A percentile compares a stretch with the other conserved stretches of the same genome.
Evolutionary conservation across 345 rosid genomes (phyloP).

Genomic region (Cardiospermum halicacabum): DNA sequence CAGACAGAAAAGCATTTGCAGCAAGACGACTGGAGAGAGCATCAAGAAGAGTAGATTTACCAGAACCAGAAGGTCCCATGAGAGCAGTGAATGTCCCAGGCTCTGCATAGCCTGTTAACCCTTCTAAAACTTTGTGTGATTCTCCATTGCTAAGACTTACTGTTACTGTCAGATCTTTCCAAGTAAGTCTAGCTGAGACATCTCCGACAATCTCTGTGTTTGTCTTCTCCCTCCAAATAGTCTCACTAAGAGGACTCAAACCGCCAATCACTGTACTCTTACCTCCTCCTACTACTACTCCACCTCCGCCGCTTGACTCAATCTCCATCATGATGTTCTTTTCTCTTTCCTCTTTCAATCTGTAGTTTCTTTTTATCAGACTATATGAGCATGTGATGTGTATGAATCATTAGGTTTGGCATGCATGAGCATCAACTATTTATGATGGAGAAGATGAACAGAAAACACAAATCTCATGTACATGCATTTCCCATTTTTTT

Average conservation of each 20-base stretch:
- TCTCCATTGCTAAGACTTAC: conserved; percentile 64
- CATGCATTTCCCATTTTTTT: not conserved
- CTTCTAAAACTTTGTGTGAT: conserved; percentile 71
- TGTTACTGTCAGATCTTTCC: conserved; percentile 91
- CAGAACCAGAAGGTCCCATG: conserved; percentile 97
- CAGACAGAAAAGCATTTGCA: conserved; percentile 83
- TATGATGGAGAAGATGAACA: no score
- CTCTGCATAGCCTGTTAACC: conserved; percentile 84
- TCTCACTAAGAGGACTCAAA: conserved; percentile 76
- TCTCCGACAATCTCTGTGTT: conserved; percentile 62
- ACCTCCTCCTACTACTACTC: no score
- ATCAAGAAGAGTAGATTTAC: conserved; percentile 89
- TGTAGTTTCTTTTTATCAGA: no score
- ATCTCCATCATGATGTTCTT: conserved; percentile 51
- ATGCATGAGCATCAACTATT: not conserved
- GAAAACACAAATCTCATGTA: no score
- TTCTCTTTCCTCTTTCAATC: no score
- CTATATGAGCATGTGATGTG: not conserved
- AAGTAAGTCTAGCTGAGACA: conserved; percentile 79
- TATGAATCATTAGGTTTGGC: not conserved
- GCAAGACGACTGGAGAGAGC: conserved; percentile 90
- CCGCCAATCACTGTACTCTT: conserved; percentile 25
- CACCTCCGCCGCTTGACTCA: conserved; percentile 40
- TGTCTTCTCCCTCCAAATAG: conserved; percentile 64
- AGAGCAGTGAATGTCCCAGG: conserved; percentile 82